Base-by-base conservation (phyloP, 148 eudicot genomes). In the Amaranthus palmeri region DNA sequence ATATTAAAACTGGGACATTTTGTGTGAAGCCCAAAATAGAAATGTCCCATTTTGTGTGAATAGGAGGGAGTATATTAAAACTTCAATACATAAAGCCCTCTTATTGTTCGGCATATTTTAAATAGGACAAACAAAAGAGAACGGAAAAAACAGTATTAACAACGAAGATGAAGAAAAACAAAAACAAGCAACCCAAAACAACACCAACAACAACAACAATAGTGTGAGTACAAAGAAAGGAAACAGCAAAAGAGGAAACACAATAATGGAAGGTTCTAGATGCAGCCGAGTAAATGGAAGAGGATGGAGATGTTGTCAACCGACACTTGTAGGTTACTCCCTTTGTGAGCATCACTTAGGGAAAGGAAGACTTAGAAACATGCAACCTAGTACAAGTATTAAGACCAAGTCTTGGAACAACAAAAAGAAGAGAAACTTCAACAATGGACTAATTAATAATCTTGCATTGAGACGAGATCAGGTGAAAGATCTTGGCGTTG, bases 241-340 rank as follows among this genome's bases (percentile, higher is more conserved):
- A 62, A 61, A 68, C 68, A 78, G 82, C 41, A 54, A 78, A 74
- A 85, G 87, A 50, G 93, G 91, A 4, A 83, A 67, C 58, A 83
- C 78, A n/a, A 81, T 92, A 17, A 79, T 84, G 90, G 97, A 92
- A 68, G 97, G 97, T 2, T 89, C 97, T 2, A 72, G 97, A 68
- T 92, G 97, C 76, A 92, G 97, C 56, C 86, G 97, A 3, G 89
- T 88, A 3, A 92, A 92, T 17, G 97, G 97, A 43, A 75, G 97
- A 54, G 96, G 97, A 45, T 92, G 97, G 97, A 81, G 97, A 73
- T 92, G 97, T 75, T 76, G 92, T 74, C 97, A 89, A 56, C 88
- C 82, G 1, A 92, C 97, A 25, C 86, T 92, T 7, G 97, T 89
- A 4, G 97, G 97, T 0, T 92, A 92, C 69, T 87, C 97, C 3